Conservation (phyloP, 352 stramenopile species). For the Phytophthora ohioensis region DNA sequence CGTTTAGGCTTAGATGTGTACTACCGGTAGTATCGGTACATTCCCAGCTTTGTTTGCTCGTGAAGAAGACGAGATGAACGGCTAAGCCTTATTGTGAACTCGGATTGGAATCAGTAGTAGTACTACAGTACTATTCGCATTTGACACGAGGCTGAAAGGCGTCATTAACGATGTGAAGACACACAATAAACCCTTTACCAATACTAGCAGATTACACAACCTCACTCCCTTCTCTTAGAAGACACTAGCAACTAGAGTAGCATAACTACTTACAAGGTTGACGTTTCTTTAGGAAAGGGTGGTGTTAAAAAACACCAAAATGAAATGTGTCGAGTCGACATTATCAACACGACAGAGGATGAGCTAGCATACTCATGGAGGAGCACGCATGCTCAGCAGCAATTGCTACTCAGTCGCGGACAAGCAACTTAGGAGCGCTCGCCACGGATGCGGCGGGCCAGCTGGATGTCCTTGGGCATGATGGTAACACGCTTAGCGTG, state of each 20-base stretch:
- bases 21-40: too few relatives aligned
- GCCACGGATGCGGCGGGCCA: constrained; percentile 92
- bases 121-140: not conserved
- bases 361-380: not conserved
- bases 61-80: too few relatives aligned
- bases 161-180: too few relatives aligned
- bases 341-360: constrained; percentile 11
- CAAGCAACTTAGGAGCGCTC: constrained; percentile 72
- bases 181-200: too few relatives aligned
- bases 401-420: constrained; percentile 71
- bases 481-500: constrained; percentile 95
- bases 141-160: too few relatives aligned
- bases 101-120: not conserved
- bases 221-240: not conserved
- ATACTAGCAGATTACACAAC: too few relatives aligned
- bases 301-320: constrained; percentile 68
- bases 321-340: constrained; percentile 25
- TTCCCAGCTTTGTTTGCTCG: too few relatives aligned
- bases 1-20: too few relatives aligned
- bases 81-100: too few relatives aligned
- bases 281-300: constrained; percentile 46
- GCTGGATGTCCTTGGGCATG: constrained; percentile 96
- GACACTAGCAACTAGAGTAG: too few relatives aligned
- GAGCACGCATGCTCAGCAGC: constrained; percentile 54
- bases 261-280: not conserved